These are phyloP conservation scores for Penstemon newberryi DNA, from an alignment of 257 asterid species.

Conservation along the genomic window DNA sequence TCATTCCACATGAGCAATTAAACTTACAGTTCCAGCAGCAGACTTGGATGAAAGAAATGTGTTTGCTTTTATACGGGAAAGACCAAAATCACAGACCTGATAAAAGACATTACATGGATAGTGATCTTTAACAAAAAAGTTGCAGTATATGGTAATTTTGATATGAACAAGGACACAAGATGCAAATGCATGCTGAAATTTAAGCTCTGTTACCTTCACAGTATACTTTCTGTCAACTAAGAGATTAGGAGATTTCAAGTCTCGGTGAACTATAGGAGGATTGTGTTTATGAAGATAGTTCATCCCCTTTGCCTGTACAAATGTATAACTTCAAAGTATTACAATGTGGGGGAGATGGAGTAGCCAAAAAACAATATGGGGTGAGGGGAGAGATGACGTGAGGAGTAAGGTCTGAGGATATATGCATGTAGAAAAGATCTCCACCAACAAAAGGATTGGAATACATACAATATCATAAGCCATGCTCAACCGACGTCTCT, in stretches of 20 bases:
- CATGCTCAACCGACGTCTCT: slow-evolving; percentile 84
- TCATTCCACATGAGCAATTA: slow-evolving; percentile 26
- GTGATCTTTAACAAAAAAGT: slow-evolving; percentile 7
- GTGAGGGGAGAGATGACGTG: not conserved
- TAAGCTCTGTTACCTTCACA: slow-evolving; percentile 67
- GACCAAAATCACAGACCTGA: slow-evolving; percentile 98
- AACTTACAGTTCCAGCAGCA: slow-evolving; percentile 97
- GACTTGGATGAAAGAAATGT: slow-evolving; percentile 96
- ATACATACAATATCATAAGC: slow-evolving; percentile 84
- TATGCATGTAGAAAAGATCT: not conserved
- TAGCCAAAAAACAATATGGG: not conserved
- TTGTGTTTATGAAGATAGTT: slow-evolving; percentile 87
- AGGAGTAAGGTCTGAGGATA: not conserved
- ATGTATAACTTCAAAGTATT: slow-evolving; percentile 9
- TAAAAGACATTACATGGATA: slow-evolving; percentile 30
- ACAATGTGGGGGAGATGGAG: slow-evolving; percentile 20
- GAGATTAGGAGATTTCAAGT: slow-evolving; percentile 93
- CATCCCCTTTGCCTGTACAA: slow-evolving; percentile 88
- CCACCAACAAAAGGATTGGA: slow-evolving; percentile 1
- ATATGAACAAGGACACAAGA: not conserved
- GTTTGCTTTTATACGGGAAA: slow-evolving; percentile 88
- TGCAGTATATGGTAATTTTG: not conserved
- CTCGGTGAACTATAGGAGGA: slow-evolving; percentile 95
- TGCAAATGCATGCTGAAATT: slow-evolving; percentile 24
- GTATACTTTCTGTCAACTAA: slow-evolving; percentile 91